phyloP scores from a whole-genome alignment of 1,284 basidiomycete species.

The Ustilago bromivora region DNA sequence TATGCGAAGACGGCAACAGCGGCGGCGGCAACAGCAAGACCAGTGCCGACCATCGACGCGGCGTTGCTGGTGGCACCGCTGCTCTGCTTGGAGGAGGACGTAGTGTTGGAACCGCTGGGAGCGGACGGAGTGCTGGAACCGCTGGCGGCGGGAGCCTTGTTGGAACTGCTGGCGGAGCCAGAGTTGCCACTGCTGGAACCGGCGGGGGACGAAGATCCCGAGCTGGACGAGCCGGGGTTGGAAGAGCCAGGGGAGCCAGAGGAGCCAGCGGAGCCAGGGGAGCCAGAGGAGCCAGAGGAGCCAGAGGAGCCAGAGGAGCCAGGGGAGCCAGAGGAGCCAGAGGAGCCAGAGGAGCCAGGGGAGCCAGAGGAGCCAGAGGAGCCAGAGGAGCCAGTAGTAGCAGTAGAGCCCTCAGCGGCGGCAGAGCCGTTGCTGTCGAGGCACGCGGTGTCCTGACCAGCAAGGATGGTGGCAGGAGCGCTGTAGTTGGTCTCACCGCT shows the following conservation, averaged over 20 bases:
- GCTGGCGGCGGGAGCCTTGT: slow-evolving; percentile 10
- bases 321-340: slow-evolving; percentile 5
- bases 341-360: slow-evolving; percentile 21
- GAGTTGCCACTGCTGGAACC: background rate
- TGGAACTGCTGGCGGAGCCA: slow-evolving; percentile 4
- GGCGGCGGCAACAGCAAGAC: slow-evolving; percentile 35
- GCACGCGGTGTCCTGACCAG: slow-evolving; percentile 38
- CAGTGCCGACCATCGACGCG: slow-evolving; percentile 30
- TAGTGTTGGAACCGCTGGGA: background rate
- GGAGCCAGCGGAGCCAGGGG: background rate
- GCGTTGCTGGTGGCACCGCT: slow-evolving; percentile 36
- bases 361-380: slow-evolving; percentile 8
- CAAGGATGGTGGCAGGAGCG: slow-evolving; percentile 23
- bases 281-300: slow-evolving; percentile 9
- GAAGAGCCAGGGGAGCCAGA: background rate
- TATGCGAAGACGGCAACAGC: slow-evolving; percentile 37
- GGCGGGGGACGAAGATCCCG: slow-evolving; percentile 6
- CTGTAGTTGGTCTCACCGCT: slow-evolving; percentile 35
- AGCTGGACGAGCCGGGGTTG: slow-evolving; percentile 12
- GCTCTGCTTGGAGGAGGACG: slow-evolving; percentile 22
- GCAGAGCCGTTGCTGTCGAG: slow-evolving; percentile 18
- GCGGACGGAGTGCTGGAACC: slow-evolving; percentile 1
- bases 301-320: slow-evolving; percentile 12
- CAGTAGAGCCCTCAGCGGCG: slow-evolving; percentile 22
- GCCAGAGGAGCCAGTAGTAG: slow-evolving; percentile 16